Evolutionary conservation across 2,329 filamentous ascomycete species (phyloP), one percentile per base, ranked within the genome.

Genomic region (Clonostachys sp.): DNA sequence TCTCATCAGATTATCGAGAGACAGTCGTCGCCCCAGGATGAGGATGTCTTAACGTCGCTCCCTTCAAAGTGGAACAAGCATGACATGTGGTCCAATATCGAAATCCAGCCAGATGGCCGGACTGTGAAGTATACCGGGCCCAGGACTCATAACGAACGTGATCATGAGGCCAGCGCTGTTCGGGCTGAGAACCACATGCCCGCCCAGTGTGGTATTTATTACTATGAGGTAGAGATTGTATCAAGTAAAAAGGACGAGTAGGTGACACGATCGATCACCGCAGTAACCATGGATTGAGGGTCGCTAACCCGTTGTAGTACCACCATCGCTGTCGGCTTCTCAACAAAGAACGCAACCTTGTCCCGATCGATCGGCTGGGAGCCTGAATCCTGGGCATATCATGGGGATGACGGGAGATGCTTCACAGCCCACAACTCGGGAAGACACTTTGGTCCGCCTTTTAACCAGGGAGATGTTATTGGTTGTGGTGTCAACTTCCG

Each of bases 131-230:
- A 78, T 56, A 67, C n/a, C 42, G 44, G 45, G n/a, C 41, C 12
- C 12, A 17, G 33, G 13, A 49, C 41, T 17, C 60, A 71, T 17
- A 63, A 65, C 48, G 77, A 81, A 44, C 72, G 75, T 45, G 81
- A 84, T 8, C 74, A 87, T 59, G 94, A 97, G 63, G 89, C 90
- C 16, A 90, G 84, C 35, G 82, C 89, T 12, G 83, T 96, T 49
- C 83, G 94, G 48, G 82, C 91, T 30, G 87, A 99, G 64, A 77
- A 91, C 62, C 81, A 84, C 44, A 96, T 97, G 83, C 91, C 94
- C 5, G 77, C 83, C 35, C 87, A 95, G 60, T 94, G 89, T 55
- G 94, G 94, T 3, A 86, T 99, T 50, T 99, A 96, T 66, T 99
- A 99, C 64, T 99, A 84, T 61, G 94, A 99, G 62, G 76, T 86